Evolutionary conservation across 768 basidiomycete species (phyloP).

Genomic region (Tricholoma terreum): DNA sequence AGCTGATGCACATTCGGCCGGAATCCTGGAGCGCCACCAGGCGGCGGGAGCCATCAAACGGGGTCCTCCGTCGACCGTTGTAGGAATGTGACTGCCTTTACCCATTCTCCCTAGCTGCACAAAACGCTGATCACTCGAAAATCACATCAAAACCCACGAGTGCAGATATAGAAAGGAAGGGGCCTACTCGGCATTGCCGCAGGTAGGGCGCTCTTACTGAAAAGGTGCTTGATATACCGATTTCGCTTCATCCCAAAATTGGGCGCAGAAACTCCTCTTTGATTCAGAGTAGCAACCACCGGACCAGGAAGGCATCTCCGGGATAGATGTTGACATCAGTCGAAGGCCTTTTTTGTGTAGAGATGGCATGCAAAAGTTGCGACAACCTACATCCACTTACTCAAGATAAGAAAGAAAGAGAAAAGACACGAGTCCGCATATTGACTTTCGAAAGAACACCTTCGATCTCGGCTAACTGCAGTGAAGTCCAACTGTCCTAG

Average conservation of each 20-base stretch:
- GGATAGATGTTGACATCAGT: neutral
- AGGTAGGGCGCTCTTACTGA: conserved; percentile 10
- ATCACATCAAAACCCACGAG: neutral
- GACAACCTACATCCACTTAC: no score
- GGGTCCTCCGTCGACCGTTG: neutral
- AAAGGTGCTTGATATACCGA: conserved; percentile 16
- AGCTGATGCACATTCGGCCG: neutral
- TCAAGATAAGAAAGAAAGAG: no score
- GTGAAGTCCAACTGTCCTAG: no score
- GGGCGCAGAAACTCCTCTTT: conserved; percentile 10
- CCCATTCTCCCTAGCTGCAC: no score
- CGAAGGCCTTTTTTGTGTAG: neutral
- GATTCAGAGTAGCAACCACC: conserved; percentile 9
- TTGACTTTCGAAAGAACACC: neutral
- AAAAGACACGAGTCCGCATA: neutral
- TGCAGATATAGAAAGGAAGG: conserved; percentile 8
- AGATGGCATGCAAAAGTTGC: no score
- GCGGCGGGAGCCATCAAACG: neutral
- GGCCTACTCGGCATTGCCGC: conserved; percentile 10
- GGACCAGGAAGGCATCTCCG: conserved; percentile 10
- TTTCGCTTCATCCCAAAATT: conserved; percentile 17
- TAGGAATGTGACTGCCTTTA: neutral
- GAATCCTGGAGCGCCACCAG: neutral
- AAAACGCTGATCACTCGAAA: neutral
- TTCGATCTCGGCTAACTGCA: neutral